Conservation (phyloP, 2,329 filamentous ascomycete genomes). For the Eutypa lata region DNA sequence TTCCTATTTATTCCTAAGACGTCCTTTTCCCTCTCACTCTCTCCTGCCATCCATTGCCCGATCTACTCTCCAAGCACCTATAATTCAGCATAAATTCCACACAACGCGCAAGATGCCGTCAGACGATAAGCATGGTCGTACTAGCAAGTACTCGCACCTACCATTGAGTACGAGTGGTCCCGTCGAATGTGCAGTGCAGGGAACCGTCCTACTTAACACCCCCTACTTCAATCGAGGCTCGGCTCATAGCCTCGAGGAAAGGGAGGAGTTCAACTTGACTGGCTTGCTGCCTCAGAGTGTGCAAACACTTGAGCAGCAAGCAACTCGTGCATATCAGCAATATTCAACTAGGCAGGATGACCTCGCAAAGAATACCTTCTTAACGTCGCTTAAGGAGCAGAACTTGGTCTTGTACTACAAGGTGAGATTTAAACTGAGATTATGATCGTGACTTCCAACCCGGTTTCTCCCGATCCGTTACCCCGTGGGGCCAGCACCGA, state of each 20-base stretch:
- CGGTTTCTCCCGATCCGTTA: background rate
- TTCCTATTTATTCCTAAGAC: background rate
- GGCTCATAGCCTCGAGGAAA: slow-evolving; percentile 68
- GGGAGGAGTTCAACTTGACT: slow-evolving; percentile 65
- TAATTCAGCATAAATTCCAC: slow-evolving; percentile 6
- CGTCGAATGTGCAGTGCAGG: slow-evolving; percentile 47
- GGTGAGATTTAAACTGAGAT: slow-evolving; percentile 36
- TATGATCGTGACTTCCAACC: background rate
- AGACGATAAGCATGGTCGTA: slow-evolving; percentile 25
- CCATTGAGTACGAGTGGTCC: slow-evolving; percentile 47
- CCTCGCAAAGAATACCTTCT: slow-evolving; percentile 82
- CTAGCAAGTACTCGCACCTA: slow-evolving; percentile 37
- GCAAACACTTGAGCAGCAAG: slow-evolving; percentile 75
- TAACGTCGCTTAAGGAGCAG: slow-evolving; percentile 81
- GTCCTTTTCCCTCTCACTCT: background rate
- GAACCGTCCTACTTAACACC: slow-evolving; percentile 57
- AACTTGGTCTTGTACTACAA: slow-evolving; percentile 80
- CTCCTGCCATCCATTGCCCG: background rate
- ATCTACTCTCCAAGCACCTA: background rate
- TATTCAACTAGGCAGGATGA: slow-evolving; percentile 62
- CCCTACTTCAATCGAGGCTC: slow-evolving; percentile 82
- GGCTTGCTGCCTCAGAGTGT: slow-evolving; percentile 71
- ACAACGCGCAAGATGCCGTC: slow-evolving; percentile 22
- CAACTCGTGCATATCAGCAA: slow-evolving; percentile 75
- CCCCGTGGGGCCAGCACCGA: too few species aligned